Conservation (phyloP, 2,329 filamentous ascomycete genomes). For the Sclerotiophoma versabilis region DNA sequence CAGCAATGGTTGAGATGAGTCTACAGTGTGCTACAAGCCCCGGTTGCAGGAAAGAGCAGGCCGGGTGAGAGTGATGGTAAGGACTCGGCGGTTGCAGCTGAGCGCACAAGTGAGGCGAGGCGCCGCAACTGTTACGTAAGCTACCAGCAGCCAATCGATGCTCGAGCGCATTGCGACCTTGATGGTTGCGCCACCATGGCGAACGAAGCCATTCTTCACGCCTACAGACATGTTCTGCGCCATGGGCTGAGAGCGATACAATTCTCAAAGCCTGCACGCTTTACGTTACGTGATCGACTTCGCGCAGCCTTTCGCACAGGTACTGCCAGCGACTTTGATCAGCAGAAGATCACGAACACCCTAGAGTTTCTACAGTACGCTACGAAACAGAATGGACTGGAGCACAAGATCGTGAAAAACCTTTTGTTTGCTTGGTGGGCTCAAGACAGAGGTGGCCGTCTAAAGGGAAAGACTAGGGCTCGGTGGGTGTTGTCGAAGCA, state of each 20-base stretch:
- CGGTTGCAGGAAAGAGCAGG: constrained; percentile 28
- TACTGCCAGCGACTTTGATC: constrained; percentile 39
- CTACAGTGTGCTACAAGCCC: constrained; percentile 32
- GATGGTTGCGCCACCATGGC: constrained; percentile 34
- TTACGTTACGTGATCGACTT: constrained; percentile 62
- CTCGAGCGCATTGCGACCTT: constrained; percentile 9
- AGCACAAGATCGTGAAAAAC: constrained; percentile 76
- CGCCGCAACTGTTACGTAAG: constrained; percentile 7
- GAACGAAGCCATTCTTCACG: constrained; percentile 61
- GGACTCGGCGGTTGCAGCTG: constrained; percentile 5
- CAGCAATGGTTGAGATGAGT: constrained; percentile 16
- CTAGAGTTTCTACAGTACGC: constrained; percentile 74
- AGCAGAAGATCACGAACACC: constrained; percentile 66
- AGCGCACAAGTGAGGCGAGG: constrained; percentile 8
- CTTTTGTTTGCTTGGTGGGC: constrained; percentile 61
- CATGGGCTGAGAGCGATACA: constrained; percentile 73
- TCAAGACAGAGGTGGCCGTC: constrained; percentile 43
- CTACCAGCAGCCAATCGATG: constrained; percentile 8
- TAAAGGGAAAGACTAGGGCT: constrained; percentile 37
- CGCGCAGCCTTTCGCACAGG: constrained; percentile 51
- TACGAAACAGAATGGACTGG: constrained; percentile 67
- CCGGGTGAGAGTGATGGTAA: constrained; percentile 25
- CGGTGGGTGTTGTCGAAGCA: constrained; percentile 22
- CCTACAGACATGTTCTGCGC: constrained; percentile 75
- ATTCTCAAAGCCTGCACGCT: constrained; percentile 73